Evolutionary conservation across 2,329 filamentous ascomycete species (phyloP), one percentile per base, ranked within the genome.

Genomic region (Stemphylium beticola): DNA sequence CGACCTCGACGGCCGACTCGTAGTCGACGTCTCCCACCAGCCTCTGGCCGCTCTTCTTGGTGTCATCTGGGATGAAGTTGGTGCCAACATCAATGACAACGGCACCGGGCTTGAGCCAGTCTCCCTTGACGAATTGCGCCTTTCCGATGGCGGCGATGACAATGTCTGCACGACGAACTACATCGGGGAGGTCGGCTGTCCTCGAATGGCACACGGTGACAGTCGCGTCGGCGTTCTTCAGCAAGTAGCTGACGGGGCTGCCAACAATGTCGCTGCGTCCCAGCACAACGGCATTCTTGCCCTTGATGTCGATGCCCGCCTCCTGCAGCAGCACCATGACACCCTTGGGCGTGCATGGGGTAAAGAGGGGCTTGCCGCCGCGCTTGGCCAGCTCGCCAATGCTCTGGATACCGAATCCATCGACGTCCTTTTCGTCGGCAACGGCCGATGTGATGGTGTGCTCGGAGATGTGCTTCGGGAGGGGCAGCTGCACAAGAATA

Each of bases 21-120:
- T 87, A 98, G 69, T 99, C 92, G 37, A 99, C 95, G 74, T 99
- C 95, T 56, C 95, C 95, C 6, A 98, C 93, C 18, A 99, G 85
- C 62, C 93, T 87, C 75, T 95, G 86, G 31, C 95, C 95, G 11
- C 92, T 96, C 81, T 97, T 97, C 81, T 90, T 96, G 58, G 89
- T 88, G 33, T 87, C 82, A 73, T 99, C 95, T 5, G 91, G 85
- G 53, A 98, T 87, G 81, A 92, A 97, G 81, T 99, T 99, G 62
- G 93, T 99, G 58, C 95, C 95, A 15, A 99, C 95, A 71, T 99
- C 95, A 69, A 99, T 96, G 36, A 99, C 92, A 5, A 99, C 89
- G n/a, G 86, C 92, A 32, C 93, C 95, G 15, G 90, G 87, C 83
- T 98, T 99, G 62, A 99, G 76, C 92, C 93, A 98, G 57, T 96